These are phyloP conservation scores for Hanseniaspora taiwanica DNA, from an alignment of 805 yeast genomes.

Conservation along the genomic window DNA sequence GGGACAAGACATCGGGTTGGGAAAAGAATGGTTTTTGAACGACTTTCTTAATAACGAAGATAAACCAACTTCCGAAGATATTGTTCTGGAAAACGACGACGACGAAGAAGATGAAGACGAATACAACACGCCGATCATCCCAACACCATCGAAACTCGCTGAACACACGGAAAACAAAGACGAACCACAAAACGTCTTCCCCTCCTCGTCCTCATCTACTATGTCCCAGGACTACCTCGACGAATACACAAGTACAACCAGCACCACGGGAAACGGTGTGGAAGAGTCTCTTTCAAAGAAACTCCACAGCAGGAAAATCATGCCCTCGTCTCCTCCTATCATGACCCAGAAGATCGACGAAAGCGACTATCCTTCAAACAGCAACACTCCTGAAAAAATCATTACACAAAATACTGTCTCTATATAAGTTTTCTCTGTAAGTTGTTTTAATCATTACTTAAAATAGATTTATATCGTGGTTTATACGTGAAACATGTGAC, in stretches of 20 bases:
- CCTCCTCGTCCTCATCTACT: background rate
- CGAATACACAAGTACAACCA: background rate
- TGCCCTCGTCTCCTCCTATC: slow-evolving; percentile 21
- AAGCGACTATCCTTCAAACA: too few relatives aligned
- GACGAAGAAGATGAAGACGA: slow-evolving; percentile 8
- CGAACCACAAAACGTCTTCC: background rate
- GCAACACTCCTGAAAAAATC: too few relatives aligned
- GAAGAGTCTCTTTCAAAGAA: slow-evolving; percentile 1
- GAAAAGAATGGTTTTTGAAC: too few relatives aligned
- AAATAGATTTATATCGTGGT: too few relatives aligned
- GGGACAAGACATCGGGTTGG: too few relatives aligned
- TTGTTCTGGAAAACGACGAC: slow-evolving; percentile 1
- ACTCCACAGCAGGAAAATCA: slow-evolving; percentile 15
- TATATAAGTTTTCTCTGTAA: too few relatives aligned
- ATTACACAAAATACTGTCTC: too few relatives aligned
- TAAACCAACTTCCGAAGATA: too few relatives aligned
- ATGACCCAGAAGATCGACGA: background rate
- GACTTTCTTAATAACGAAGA: too few relatives aligned
- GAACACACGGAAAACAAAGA: background rate
- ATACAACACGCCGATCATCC: background rate
- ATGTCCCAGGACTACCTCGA: background rate
- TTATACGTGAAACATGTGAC: too few relatives aligned
- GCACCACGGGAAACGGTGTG: background rate
- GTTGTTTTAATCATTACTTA: too few relatives aligned
- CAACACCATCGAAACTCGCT: background rate